These are phyloP conservation scores for Tricholoma matsutake DNA, from an alignment of 768 basidiomycete species.

Conservation along the genomic window DNA sequence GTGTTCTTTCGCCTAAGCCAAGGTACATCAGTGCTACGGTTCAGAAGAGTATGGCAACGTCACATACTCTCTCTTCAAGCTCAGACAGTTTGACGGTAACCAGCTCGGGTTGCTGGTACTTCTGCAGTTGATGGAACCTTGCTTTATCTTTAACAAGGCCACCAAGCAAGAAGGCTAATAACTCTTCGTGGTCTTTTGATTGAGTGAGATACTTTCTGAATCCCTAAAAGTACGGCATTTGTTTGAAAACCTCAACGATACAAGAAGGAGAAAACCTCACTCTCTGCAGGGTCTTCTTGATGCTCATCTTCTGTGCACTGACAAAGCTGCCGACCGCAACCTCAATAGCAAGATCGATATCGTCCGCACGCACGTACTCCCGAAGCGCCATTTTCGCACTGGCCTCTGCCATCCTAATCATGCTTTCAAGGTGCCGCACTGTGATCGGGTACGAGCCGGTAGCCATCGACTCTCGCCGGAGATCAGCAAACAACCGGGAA, in stretches of 20 bases:
- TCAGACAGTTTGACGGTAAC: slow-evolving; percentile 77
- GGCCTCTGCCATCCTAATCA: slow-evolving; percentile 99
- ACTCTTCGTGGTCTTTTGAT: slow-evolving; percentile 92
- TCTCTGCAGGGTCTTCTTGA: slow-evolving; percentile 96
- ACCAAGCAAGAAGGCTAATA: slow-evolving; percentile 92
- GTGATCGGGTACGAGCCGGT: slow-evolving; percentile 99
- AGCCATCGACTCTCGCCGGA: slow-evolving; percentile 92
- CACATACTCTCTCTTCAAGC: slow-evolving; percentile 80
- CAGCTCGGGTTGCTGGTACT: slow-evolving; percentile 72
- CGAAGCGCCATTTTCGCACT: slow-evolving; percentile 98
- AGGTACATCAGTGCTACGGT: slow-evolving; percentile 3
- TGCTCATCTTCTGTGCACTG: slow-evolving; percentile 94
- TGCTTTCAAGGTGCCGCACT: slow-evolving; percentile 95
- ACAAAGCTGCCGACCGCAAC: slow-evolving; percentile 95
- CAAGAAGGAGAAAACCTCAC: slow-evolving; percentile 42
- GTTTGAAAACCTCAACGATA: not conserved
- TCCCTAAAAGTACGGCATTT: slow-evolving; percentile 46
- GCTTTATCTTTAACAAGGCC: slow-evolving; percentile 92
- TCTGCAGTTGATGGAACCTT: slow-evolving; percentile 75
- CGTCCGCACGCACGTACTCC: slow-evolving; percentile 93
- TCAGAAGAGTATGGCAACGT: not conserved
- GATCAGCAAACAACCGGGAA: slow-evolving; percentile 88
- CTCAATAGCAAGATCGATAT: slow-evolving; percentile 96
- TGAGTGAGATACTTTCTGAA: slow-evolving; percentile 98
- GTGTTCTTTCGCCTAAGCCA: slow-evolving; percentile 83